Base-by-base conservation (phyloP, 495 filamentous ascomycete species). In the Staphylotrichum longicolle region DNA sequence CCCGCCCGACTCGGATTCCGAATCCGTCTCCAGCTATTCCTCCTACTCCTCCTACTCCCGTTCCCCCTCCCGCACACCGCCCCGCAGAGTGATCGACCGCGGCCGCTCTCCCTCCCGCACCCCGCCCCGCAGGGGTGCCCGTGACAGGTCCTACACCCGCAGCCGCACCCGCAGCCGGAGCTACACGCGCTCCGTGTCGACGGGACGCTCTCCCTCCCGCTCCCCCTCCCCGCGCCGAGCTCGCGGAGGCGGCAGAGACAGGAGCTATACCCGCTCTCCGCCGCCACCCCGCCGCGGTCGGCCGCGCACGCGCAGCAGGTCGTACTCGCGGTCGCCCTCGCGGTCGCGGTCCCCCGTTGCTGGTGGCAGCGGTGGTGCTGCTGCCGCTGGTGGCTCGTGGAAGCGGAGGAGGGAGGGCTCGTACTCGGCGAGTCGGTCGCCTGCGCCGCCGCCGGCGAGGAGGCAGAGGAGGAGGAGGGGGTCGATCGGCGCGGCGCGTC, bases 11-110 rank as follows among this genome's bases (percentile, higher is more conserved):
- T 42, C 81, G 42, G 81, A 78, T 42, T 83, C 86, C 0, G 81
- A 86, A 34, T 89, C 86, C 0, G 80, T 80, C 5, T 85, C 83
- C 20, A 90, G 87, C 63, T 86, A 85, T 58, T 88, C 86, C 0
- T 86, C 84, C 47, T 87, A 88, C 8, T 84, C 82, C 3, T 85
- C 83, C 11, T 79, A 80, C 65, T 79, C 78, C 54, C 75, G 79
- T 42, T 82, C 76, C 46, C 71, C 75, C 7, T 75, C 78, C 1
- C 58, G 69, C 60, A 77, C 80, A 35, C 70, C 72, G 52, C 39
- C 63, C 62, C 58, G 68, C 61, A 64, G 69, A 15, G 60, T 71
- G 14, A 63, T 60, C 41, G 59, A 47, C 49, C 65, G 69, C 34
- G 67, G 65, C 3, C 63, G 73, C 8, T 71, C 72, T 5, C 4